A percentile compares a stretch with the other conserved stretches of the same genome.
phyloP scores from a whole-genome alignment of 495 filamentous ascomycete genomes.

The Choiromyces venosus region DNA sequence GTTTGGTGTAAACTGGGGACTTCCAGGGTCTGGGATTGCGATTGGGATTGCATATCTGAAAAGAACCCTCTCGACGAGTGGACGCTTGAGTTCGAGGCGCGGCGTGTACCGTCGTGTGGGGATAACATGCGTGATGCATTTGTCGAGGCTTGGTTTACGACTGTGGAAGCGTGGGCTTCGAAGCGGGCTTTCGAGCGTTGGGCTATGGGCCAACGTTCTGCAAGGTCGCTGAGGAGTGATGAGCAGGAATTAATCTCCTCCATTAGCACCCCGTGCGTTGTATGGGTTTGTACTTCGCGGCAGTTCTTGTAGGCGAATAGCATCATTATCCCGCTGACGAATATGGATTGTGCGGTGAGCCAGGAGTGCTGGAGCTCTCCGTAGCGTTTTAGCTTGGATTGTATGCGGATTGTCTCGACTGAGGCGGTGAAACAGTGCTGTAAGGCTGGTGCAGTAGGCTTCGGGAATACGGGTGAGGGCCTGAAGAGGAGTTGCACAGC shows the following conservation, averaged over 20 bases:
- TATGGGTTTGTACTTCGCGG: conserved; percentile 26
- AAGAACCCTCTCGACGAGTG: conserved; percentile 25
- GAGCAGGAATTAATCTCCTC: conserved; percentile 37
- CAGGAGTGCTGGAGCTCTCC: conserved; percentile 35
- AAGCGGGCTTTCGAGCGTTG: conserved; percentile 26
- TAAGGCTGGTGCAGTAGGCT: conserved; percentile 12
- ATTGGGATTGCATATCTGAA: conserved; percentile 9
- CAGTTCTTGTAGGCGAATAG: conserved; percentile 21
- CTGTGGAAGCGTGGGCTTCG: conserved; percentile 21
- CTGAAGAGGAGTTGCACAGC: conserved; percentile 40
- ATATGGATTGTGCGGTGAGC: conserved; percentile 35
- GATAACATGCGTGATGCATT: conserved; percentile 35
- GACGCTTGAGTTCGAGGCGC: conserved; percentile 22
- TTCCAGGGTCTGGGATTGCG: conserved; percentile 31
- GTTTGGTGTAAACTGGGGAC: conserved; percentile 29
- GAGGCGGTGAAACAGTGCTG: conserved; percentile 34
- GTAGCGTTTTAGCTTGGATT: conserved; percentile 27
- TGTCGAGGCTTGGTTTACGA: conserved; percentile 7
- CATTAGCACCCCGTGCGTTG: conserved; percentile 16
- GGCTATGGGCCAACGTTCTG: conserved; percentile 31
- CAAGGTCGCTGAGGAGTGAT: conserved; percentile 24
- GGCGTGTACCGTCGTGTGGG: conserved; percentile 30
- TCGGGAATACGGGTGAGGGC: conserved; percentile 30
- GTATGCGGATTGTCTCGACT: conserved; percentile 37
- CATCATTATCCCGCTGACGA: conserved; percentile 32